Evolutionary conservation across 306 rosid genomes (phyloP), one percentile per base, ranked within the genome.

Genomic region (Abrus precatorius): DNA sequence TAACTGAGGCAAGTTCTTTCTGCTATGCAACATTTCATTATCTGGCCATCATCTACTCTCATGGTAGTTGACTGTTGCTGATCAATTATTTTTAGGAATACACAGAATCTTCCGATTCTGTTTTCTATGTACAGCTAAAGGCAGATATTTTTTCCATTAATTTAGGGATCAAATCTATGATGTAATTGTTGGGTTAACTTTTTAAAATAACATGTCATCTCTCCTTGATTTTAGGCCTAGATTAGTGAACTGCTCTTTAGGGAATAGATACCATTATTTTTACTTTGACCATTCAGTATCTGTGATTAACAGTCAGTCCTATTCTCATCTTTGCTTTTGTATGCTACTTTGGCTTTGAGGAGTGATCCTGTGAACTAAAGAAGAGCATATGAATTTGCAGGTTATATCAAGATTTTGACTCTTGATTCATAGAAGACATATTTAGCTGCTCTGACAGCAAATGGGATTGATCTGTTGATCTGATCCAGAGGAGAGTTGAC

Each of bases 1-100:
- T 95, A 89, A 78, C 80, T 3, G 78, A 95, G 99, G 99, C 81
- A 87, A 86, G 91, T 82, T 79, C 44, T 57, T 76, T 65, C 41
- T 70, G 29, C 66, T 80, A 48, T 70, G 11, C 64, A 53, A 27
- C 30, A n/a, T 52, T 48, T 78, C 69, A 52, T 61, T 40, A 30
- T 28, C 67, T 0, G 13, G 14, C 29, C 57, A 63, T 36, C 57
- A 63, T 50, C 74, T 49, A 32, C 14, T 59, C n/a, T 53, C n/a
- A 27, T 27, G 34, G 36, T 30, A 7, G 34, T 68, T 60, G 32
- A 50, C 30, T 63, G 10, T 63, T 62, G 33, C 29, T 63, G 47
- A 36, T 6, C 30, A 63, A 9, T 62, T 62, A 13, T 63, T 63
- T 36, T 13, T 63, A 13, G 47, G 29, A 63, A 63, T 60, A 10